phyloP scores from a whole-genome alignment of 192 early-diverging fungal genomes.

The Lobosporangium transversale region DNA sequence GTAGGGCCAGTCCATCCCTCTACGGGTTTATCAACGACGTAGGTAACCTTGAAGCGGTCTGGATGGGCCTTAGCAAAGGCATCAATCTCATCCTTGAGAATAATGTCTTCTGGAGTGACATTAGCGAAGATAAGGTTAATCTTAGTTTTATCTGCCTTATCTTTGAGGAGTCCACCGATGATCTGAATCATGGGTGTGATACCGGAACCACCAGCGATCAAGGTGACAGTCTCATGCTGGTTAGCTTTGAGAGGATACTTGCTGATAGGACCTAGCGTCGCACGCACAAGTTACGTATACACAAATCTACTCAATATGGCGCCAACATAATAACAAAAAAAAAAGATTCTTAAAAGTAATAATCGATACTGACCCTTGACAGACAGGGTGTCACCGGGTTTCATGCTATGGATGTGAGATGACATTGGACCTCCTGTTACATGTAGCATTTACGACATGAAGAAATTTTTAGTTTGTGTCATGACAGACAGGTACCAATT shows the following conservation, averaged over 20 bases:
- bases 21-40: constrained; percentile 70
- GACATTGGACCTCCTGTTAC: constrained; percentile 62
- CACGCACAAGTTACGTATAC: too few relatives aligned
- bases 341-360: background rate
- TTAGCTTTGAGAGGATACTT: constrained; percentile 73
- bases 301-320: background rate
- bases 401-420: constrained; percentile 65
- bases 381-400: constrained; percentile 78
- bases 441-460: too few relatives aligned
- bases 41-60: constrained; percentile 73
- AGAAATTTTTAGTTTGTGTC: too few relatives aligned
- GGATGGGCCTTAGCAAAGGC: constrained; percentile 61
- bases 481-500: too few relatives aligned
- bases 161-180: constrained; percentile 67
- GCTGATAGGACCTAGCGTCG: constrained; percentile 66
- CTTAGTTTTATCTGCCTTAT: constrained; percentile 77
- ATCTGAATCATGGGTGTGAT: constrained; percentile 77
- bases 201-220: constrained; percentile 84
- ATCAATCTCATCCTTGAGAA: constrained; percentile 74
- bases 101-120: constrained; percentile 72
- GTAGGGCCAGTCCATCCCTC: constrained; percentile 75
- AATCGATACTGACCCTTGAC: constrained; percentile 63
- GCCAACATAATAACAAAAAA: background rate
- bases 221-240: constrained; percentile 67
- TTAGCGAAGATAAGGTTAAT: constrained; percentile 79